phyloP scores from a whole-genome alignment of 78 protist species.

The Dictyostelium firmibasis region DNA sequence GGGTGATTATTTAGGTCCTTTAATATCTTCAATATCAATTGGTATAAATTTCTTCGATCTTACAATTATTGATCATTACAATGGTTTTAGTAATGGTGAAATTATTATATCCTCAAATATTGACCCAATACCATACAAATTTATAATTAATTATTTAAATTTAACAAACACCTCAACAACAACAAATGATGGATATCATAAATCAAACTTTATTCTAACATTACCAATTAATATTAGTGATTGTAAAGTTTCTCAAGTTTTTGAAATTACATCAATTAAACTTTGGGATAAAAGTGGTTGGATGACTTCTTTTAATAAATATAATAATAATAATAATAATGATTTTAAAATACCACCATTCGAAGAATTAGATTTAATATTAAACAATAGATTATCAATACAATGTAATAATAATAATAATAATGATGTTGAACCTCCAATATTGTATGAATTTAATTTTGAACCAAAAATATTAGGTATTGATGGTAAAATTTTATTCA shows the following conservation, averaged over 20 bases:
- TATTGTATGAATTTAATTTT: background rate
- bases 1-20: background rate
- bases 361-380: background rate
- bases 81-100: background rate
- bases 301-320: background rate
- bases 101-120: background rate
- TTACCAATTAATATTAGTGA: background rate
- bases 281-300: background rate
- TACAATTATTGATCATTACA: background rate
- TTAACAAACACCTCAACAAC: no score
- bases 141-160: background rate
- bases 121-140: background rate
- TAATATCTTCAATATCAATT: background rate
- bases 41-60: background rate
- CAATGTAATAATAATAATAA: background rate
- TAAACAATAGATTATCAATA: background rate
- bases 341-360: background rate
- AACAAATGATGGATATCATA: background rate
- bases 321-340: background rate
- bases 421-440: background rate
- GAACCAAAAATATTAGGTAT: background rate
- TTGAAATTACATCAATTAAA: background rate
- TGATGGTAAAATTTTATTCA: background rate
- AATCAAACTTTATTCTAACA: background rate
- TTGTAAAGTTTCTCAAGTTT: background rate